phyloP scores from a whole-genome alignment of 805 yeast genomes.

The Groenewaldozyma tartarivorans region DNA sequence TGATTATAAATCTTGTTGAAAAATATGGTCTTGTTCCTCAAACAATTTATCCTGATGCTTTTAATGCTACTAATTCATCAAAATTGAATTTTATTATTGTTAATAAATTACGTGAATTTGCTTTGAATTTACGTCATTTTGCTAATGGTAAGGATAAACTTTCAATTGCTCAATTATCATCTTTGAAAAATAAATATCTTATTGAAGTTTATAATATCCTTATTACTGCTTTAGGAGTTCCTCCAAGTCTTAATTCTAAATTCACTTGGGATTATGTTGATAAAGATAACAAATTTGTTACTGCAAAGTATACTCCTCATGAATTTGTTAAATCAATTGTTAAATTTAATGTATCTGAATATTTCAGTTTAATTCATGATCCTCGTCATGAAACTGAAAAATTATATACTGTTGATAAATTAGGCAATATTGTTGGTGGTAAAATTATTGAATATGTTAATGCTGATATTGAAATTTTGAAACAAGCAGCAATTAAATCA shows the following conservation, averaged over 20 bases:
- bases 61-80: constrained; percentile 43
- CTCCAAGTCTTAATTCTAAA: constrained; percentile 61
- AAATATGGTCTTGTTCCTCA: constrained; percentile 80
- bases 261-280: constrained; percentile 70
- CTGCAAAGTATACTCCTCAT: constrained; percentile 42
- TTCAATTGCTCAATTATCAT: constrained; percentile 26
- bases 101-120: constrained; percentile 70
- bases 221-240: constrained; percentile 64
- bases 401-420: constrained; percentile 61
- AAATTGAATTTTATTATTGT: constrained; percentile 54
- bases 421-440: constrained; percentile 69
- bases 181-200: constrained; percentile 40
- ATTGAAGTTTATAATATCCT: constrained; percentile 56
- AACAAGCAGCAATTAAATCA: constrained; percentile 56
- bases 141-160: constrained; percentile 37
- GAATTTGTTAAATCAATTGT: constrained; percentile 45
- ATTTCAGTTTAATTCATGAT: constrained; percentile 67
- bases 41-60: constrained; percentile 61
- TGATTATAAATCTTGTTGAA: constrained; percentile 67
- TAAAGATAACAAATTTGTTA: constrained; percentile 35
- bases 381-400: constrained; percentile 66
- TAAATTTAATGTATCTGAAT: constrained; percentile 40
- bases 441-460: constrained; percentile 56
- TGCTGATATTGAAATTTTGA: constrained; percentile 48
- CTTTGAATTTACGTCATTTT: constrained; percentile 52